Evolutionary conservation across 805 yeast genomes (phyloP), one percentile per base, ranked within the genome.

Genomic region (Ogataea wickerhamii): DNA sequence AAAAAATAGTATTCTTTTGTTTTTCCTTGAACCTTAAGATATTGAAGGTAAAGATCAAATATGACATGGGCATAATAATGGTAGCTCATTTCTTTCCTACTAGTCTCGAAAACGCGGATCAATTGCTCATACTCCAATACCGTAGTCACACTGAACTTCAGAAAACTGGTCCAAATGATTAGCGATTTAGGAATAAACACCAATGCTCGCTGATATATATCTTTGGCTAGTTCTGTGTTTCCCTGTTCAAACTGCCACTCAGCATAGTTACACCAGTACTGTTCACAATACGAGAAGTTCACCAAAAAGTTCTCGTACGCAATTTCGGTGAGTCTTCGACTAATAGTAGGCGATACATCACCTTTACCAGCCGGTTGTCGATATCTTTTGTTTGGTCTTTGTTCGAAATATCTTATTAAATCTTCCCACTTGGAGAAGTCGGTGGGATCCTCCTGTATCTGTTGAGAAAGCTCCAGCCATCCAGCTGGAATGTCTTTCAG

Each of bases 241-340:
- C 77, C 78, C 21, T 74, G 51, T 22, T 56, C 59, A 45, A 67
- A 72, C 45, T 70, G 71, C 66, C 70, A 61, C 3, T 57, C 50
- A 0, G 82, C 81, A 52, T 61, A 76, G 26, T 70, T 63, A n/a
- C 74, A 58, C 85, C 85, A 80, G 48, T 75, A 75, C 31, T 72
- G 73, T 44, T 71, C 76, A 21, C 71, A 55, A 4, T 61, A 53
- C 0, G 86, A 85, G 47, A 58, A 78, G 32, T 66, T 64, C 1
- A 55, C 53, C 12, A 79, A 59, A 11, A 78, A 52, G 27, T 69
- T 64, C 30, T 63, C 63, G 45, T 69, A 75, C 2, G 73, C 20
- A 7, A 29, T 29, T 11, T 25, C 35, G 16, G 14, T 12, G n/a
- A 32, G 35, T 27, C 19, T 32, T 32, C 11, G 47, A 40, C 16